A percentile compares a stretch with the other conserved stretches of the same genome.
Evolutionary conservation across 2,329 filamentous ascomycete genomes (phyloP).

Genomic region (Colletotrichum karsti): DNA sequence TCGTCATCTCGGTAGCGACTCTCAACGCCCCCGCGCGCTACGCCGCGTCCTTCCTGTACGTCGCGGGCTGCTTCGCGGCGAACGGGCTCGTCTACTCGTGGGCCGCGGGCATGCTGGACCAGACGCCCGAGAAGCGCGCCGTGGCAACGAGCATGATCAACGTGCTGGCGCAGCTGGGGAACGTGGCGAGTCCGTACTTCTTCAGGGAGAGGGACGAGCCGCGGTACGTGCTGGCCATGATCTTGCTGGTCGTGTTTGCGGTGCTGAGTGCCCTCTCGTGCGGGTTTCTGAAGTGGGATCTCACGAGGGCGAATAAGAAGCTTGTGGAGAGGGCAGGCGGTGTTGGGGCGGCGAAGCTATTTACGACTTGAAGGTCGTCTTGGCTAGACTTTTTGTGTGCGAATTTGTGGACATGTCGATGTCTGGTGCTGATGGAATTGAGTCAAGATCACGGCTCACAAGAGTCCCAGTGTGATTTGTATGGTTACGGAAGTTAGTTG

Average conservation of each 20-base stretch:
- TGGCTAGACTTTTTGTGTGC: too few relatives aligned
- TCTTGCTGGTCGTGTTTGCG: conserved; percentile 30
- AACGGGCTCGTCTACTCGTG: conserved; percentile 44
- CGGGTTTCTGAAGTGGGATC: not conserved
- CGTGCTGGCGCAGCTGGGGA: conserved; percentile 44
- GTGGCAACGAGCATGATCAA: conserved; percentile 44
- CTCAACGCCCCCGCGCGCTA: conserved; percentile 62
- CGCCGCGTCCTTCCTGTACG: conserved; percentile 52
- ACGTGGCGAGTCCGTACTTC: conserved; percentile 48
- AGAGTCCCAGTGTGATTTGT: too few relatives aligned
- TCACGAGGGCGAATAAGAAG: not conserved
- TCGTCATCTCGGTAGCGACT: conserved; percentile 67
- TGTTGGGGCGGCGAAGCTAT: not conserved
- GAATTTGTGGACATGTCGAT: too few relatives aligned
- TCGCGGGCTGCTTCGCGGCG: conserved; percentile 40
- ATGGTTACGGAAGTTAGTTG: too few relatives aligned
- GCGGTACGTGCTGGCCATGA: conserved; percentile 37
- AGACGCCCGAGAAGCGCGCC: conserved; percentile 47
- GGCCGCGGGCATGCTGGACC: conserved; percentile 40
- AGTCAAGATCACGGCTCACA: too few relatives aligned
- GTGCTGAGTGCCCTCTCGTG: not conserved
- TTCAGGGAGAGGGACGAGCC: conserved; percentile 39
- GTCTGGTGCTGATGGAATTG: too few relatives aligned
- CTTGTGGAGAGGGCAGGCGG: not conserved
- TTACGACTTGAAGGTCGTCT: not conserved